Base-by-base conservation (phyloP, 202 grass and related monocot genomes). In the Zizania palustris region DNA sequence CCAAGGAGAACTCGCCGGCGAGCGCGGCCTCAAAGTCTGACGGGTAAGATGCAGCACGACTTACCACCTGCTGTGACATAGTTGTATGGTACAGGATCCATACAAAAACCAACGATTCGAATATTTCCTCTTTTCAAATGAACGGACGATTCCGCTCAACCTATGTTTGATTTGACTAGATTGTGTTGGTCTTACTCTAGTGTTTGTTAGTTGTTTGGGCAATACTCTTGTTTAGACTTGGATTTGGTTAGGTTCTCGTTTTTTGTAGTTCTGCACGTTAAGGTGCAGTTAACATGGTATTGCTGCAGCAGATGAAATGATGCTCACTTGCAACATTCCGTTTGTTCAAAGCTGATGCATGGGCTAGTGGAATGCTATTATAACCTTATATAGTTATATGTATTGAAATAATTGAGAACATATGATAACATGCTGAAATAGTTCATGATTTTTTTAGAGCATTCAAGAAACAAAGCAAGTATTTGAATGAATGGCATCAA, bases 1-100 rank as follows among this genome's bases (percentile, higher is more conserved):
- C 35, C 13, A 84, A 88, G 86, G 86, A 59, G 7, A 71, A 88
- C 72, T 72, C 65, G 10, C 81, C 81, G 4, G 67, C 76, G 8
- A 72, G 42, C 35, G 21, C 72, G 5, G 60, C 42, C 11, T 34
- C 65, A 34, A 80, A 88, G 42, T 81, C 86, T 3, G 71, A 71
- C 2, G 71, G 86, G 86, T 88, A 84, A 76, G 71, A n/a, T 13
- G 7, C 37, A 15, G 0, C 61, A 46, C 16, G 5, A 9, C 28
- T 81, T 18, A 11, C 12, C 7, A 4, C 5, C 3, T 51, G 11
- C 28, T 2, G 1, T 45, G 46, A 13, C 28, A 5, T 11, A 49
- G 4, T 6, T 76, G 35, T 64, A 14, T 69, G 13, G 12, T 48
- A 48, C 11, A 20, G 22, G 6, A 44, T 21, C 61, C 15, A 20